Evolutionary conservation across 2,329 filamentous ascomycete genomes (phyloP), one percentile per base, ranked within the genome.

Genomic region (Cylindrodendrum hubeiense): DNA sequence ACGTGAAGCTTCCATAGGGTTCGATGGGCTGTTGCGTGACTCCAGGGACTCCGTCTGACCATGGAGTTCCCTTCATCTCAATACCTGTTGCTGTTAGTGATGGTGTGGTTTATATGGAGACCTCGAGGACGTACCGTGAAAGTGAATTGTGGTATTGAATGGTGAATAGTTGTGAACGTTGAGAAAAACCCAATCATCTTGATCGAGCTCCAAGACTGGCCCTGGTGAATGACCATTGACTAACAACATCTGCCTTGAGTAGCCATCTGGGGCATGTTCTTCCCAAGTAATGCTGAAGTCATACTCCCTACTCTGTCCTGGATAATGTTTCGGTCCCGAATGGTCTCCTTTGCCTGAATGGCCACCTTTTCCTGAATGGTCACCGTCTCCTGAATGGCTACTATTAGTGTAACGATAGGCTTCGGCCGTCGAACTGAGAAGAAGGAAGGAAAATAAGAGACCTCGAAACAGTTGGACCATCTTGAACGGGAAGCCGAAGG

Each of bases 171-270:
- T 88, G 43, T 78, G 70, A 3, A 87, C 82, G 4, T 74, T 69
- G 6, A 86, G 76, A n/a, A 79, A 71, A 3, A 86, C 80, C 22
- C 77, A 74, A 58, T 89, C 86, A 19, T 85, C 86, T 74, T 88
- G 82, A 47, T 83, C 77, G 9, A 86, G 81, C 51, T 85, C 82
- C 9, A 92, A 82, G 2, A 81, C 78, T 0, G 90, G 90, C 0
- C 89, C 91, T 0, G 90, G 90, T 52, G 87, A 88, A 70, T 88
- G 82, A 12, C 85, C 85, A 67, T 91, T 91, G 71, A 90, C 77
- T 44, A 90, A 78, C 66, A 84, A 71, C 77, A 85, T 82, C 43
- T 82, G 67, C 13, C 81, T 77, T 0, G 75, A 63, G 60, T 81
- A 78, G 24, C 87, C 87, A 75, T 84, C 80, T 0, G 83, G 83